Base-by-base conservation (phyloP, 148 eudicot species). In the Nepenthes gracilis region DNA sequence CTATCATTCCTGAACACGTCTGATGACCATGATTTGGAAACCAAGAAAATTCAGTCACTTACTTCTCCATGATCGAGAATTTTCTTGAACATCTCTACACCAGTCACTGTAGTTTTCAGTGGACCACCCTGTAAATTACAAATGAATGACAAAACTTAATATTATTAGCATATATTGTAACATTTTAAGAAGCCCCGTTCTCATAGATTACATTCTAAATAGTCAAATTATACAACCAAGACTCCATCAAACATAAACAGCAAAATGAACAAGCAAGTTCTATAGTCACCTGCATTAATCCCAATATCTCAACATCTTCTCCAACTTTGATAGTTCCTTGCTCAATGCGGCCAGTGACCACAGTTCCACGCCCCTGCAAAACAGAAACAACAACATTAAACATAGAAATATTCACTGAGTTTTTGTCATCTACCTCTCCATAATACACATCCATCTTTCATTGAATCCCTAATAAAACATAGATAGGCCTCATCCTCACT, bases 51-150 rank as follows among this genome's bases (percentile, higher is more conserved):
- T 38, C 37, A 63, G 34, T 38, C 59, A 60, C 76, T 78, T 75
- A 84, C 99, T 82, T 86, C 82, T 60, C 96, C 99, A 54, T 55
- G 68, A 78, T 88, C 96, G 79, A 93, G 72, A 37, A 79, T 69
- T 73, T 93, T 93, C 86, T 83, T 93, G 76, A 93, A 89, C 99
- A 93, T 93, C 78, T 93, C 99, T 57, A 93, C 99, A 33, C 96
- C 96, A 57, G 99, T 93, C 47, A 84, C 95, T 2, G 92, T 84
- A 34, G 92, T 67, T 81, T 93, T 93, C 48, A 76, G 1, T 12
- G 90, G 76, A 77, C 78, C 81, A 66, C 87, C 85, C 98, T 92
- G 66, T 7, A 23, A 23, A 23, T 23, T 23, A 72, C 32, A 47
- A 9, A 63, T 47, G 6, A 59, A 54, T 54, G 55, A 37, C 49